Conservation (phyloP, 1,284 basidiomycete genomes). For the Xerocomus tenax region DNA sequence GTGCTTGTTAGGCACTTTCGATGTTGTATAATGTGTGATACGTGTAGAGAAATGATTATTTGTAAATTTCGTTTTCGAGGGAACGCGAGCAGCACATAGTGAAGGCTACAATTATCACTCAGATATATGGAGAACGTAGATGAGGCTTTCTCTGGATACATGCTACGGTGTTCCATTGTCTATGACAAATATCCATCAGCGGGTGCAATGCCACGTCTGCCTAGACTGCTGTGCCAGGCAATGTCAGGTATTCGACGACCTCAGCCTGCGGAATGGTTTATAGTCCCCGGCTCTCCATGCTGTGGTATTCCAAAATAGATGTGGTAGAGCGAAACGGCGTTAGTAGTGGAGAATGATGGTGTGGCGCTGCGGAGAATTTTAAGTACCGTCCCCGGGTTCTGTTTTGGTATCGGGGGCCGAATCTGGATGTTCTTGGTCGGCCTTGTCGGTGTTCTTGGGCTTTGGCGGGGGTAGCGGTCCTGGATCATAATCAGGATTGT, state of each 20-base stretch:
- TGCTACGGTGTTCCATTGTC: not conserved
- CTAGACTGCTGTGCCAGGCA: not conserved
- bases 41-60: not conserved
- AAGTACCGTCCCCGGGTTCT: not conserved
- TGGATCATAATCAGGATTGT: conserved; percentile 62
- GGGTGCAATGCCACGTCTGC: not conserved
- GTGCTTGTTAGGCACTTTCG: conserved; percentile 33
- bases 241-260: not conserved
- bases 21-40: not conserved
- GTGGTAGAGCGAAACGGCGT: not conserved
- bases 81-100: not conserved
- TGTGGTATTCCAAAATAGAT: not conserved
- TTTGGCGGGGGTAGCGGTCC: conserved; percentile 50
- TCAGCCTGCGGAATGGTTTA: not conserved
- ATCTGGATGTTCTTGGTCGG: not conserved
- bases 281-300: not conserved
- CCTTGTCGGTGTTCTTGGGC: conserved; percentile 22
- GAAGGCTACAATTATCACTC: not conserved
- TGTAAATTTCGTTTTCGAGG: not conserved
- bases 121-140: not conserved
- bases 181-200: not conserved
- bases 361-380: not conserved
- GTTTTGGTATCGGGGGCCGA: not conserved
- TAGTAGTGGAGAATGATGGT: not conserved
- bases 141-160: not conserved